phyloP scores from a whole-genome alignment of 352 stramenopile species.

The Achlya hypogyna region DNA sequence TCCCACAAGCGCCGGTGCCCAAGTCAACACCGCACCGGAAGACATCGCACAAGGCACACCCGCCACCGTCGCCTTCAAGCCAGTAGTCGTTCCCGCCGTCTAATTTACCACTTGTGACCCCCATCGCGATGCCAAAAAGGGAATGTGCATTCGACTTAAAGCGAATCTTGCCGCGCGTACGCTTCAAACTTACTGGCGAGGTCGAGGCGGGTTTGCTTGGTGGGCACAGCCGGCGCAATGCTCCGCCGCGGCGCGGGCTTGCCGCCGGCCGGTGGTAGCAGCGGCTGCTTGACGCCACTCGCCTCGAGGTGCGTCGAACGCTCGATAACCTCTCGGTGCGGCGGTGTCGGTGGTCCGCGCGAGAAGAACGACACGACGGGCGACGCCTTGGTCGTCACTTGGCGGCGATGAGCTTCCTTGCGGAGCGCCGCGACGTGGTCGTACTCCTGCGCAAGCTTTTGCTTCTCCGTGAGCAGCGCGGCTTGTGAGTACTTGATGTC shows the following conservation, averaged over 20 bases:
- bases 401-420: not conserved
- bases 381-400: no score
- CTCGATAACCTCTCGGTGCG: not conserved
- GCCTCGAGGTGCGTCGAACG: not conserved
- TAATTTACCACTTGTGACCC: not conserved
- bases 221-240: not conserved
- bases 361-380: no score
- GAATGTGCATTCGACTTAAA: no score
- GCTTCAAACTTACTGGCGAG: not conserved
- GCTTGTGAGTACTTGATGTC: constrained; percentile 21
- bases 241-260: not conserved
- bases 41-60: not conserved
- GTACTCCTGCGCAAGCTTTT: constrained; percentile 9
- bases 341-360: no score
- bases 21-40: not conserved
- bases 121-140: no score
- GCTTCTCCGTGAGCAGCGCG: constrained; percentile 17
- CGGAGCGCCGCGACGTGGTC: not conserved
- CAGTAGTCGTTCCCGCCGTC: not conserved
- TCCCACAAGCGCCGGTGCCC: not conserved
- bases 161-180: not conserved
- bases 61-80: not conserved
- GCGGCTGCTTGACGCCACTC: not conserved
- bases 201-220: not conserved
- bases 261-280: not conserved